phyloP scores from a whole-genome alignment of 2,329 filamentous ascomycete species.

The Chaetomium globosum region DNA sequence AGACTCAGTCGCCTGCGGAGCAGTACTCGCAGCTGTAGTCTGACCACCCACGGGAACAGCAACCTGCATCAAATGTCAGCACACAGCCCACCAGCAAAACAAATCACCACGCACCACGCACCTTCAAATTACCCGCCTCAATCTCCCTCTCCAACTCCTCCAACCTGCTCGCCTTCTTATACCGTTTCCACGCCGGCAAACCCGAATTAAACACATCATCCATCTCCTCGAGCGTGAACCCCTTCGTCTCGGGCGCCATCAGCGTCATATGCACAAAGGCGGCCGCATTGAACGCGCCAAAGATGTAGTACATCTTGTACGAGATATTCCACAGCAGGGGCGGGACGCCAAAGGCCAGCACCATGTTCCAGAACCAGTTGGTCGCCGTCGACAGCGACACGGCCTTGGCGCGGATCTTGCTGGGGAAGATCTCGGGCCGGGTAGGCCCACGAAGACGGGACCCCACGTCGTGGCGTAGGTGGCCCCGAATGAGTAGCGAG shows the following conservation, averaged over 20 bases:
- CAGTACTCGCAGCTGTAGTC: background rate
- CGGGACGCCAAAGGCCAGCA: slow-evolving; percentile 57
- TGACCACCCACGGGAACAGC: slow-evolving; percentile 13
- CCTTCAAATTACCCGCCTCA: slow-evolving; percentile 50
- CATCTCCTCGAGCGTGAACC: slow-evolving; percentile 76
- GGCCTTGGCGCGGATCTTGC: slow-evolving; percentile 49
- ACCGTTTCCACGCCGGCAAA: slow-evolving; percentile 60
- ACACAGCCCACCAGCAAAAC: background rate
- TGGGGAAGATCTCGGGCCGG: slow-evolving; percentile 52
- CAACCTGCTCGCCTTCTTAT: slow-evolving; percentile 48
- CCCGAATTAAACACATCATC: slow-evolving; percentile 70
- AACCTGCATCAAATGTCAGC: slow-evolving; percentile 6
- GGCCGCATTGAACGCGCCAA: slow-evolving; percentile 69
- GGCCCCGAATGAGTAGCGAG: slow-evolving; percentile 73
- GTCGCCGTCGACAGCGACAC: slow-evolving; percentile 48
- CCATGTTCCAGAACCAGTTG: slow-evolving; percentile 54
- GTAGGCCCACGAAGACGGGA: slow-evolving; percentile 55
- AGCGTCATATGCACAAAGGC: slow-evolving; percentile 72
- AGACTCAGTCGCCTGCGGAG: background rate
- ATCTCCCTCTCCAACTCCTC: slow-evolving; percentile 54
- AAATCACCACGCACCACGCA: slow-evolving; percentile 27
- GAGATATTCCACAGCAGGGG: slow-evolving; percentile 55
- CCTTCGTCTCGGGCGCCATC: slow-evolving; percentile 65
- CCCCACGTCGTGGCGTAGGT: slow-evolving; percentile 62
- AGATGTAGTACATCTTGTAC: slow-evolving; percentile 68